Evolutionary conservation across 257 asterid genomes (phyloP), one percentile per base, ranked within the genome.

Genomic region (Galeopsis tetrahit): DNA sequence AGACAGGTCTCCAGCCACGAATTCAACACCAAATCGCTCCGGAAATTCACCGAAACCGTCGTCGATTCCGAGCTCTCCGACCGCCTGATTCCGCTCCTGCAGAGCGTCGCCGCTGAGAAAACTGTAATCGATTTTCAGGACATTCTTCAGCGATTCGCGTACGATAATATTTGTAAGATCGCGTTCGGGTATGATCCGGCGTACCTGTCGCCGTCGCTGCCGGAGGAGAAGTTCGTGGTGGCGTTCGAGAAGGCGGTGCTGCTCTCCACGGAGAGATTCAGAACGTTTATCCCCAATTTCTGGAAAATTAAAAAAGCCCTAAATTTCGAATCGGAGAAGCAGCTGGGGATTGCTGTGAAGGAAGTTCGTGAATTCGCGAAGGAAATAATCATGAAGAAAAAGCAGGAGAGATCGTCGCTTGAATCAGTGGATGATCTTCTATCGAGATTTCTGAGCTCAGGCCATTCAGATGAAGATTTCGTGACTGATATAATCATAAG

Each of bases 161-260:
- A 82, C 7, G 89, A 85, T 34, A 80, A 77, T 67, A 42, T 82
- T 2, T 85, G 83, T 46, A 75, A 33, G 56, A 80, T 82, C 11
- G 76, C 85, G 0, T 80, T 85, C 71, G 87, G 89, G 4, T 76
- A 79, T 2, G 85, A 84, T 32, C 89, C 84, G 0, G 70, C n/a
- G 0, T 84, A 64, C 68, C 63, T 82, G 59, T 80, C 74, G 35
- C 85, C 84, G 0, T 62, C 81, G 0, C 84, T 78, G n/a, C 86
- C 85, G 1, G 1, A 59, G 38, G 79, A 72, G 51, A 72, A 70
- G 10, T 68, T 82, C 6, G 85, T 86, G 0, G 44, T 70, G 2
- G 88, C 88, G 0, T 84, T 84, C 10, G 84, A 82, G 2, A 69
- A 57, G 8, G 79, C 86, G 5, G 73, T 67, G 75, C 48, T 31